Conservation (phyloP, 176 grass and related monocot genomes). For the Guadua angustifolia region DNA sequence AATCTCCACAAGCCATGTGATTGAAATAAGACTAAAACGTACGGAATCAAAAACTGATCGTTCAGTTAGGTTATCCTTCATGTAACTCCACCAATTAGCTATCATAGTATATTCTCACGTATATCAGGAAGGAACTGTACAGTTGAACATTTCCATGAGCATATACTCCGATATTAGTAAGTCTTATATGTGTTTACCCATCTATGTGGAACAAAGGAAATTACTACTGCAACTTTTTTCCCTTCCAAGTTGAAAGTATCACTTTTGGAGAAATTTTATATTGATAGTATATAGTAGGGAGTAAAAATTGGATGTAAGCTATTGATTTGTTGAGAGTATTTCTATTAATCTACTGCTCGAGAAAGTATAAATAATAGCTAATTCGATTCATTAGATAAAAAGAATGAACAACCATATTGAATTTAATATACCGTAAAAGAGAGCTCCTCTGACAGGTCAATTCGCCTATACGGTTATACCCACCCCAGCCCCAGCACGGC, state of each 20-base stretch:
- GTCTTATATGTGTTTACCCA: not conserved
- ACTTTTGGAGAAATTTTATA: not conserved
- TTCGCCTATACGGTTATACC: constrained; percentile 14
- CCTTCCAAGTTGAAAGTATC: constrained; percentile 17
- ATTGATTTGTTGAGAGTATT: no score
- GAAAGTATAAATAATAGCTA: no score
- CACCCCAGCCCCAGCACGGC: constrained; percentile 30
- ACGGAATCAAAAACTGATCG: constrained; percentile 23
- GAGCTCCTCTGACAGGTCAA: constrained; percentile 14
- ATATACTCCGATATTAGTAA: not conserved
- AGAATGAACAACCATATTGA: no score
- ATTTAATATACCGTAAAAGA: no score
- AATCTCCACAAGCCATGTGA: not conserved
- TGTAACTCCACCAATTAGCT: not conserved
- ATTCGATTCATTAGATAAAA: no score
- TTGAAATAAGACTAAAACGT: constrained; percentile 8
- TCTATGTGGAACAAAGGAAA: constrained; percentile 27
- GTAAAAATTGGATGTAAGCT: no score
- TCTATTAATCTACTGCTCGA: no score
- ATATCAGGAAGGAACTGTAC: not conserved
- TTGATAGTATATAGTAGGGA: no score
- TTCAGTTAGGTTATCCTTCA: constrained; percentile 6
- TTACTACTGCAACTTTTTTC: constrained; percentile 1
- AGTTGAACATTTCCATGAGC: not conserved
- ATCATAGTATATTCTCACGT: not conserved